Base-by-base conservation (phyloP, 345 rosid genomes). In the Bruguiera parviflora region DNA sequence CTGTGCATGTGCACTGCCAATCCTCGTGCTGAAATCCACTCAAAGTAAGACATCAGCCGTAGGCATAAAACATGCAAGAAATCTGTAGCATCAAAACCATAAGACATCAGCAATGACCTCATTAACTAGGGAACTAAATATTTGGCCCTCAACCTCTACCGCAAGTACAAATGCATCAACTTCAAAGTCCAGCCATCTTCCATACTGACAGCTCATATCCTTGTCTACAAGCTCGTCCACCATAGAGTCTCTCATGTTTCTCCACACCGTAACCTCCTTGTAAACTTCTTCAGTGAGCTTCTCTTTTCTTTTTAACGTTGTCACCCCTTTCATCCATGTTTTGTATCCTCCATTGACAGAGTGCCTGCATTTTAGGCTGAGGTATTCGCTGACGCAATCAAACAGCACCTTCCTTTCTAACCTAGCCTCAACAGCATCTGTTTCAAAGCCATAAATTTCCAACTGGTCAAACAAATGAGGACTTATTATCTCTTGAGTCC, bases 171-270 rank as follows among this genome's bases (percentile, higher is more conserved):
- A 90, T 71, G 71, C 89, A 71, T 95, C 97, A 22, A 70, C 86
- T 75, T 90, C 89, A 61, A 83, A 92, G 63, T 85, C 89, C 53
- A 79, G 77, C 98, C 99, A 92, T 75, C 78, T 95, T 53, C 99
- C 99, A 66, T 84, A 75, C 1, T 78, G 88, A 66, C 76, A 75
- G 80, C 94, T 86, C 99, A 92, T 95, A 70, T 95, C 99, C 76
- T 87, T 84, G 80, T 89, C 90, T 46, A 95, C 97, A 65, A 95
- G 87, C 80, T 90, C 97, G 43, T 95, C 98, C 27, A 95, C 94
- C 91, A 89, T 87, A 66, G 87, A 86, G 58, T 92, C 92, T 65
- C 88, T 82, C 90, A 87, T 84, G 52, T 78, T 79, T 83, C 80
- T 85, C 87, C 87, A 84, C 39, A 73, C 82, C 21, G 77, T 70